These are phyloP conservation scores for Neurospora cerealis DNA, from an alignment of 495 filamentous ascomycete genomes.

Conservation along the genomic window DNA sequence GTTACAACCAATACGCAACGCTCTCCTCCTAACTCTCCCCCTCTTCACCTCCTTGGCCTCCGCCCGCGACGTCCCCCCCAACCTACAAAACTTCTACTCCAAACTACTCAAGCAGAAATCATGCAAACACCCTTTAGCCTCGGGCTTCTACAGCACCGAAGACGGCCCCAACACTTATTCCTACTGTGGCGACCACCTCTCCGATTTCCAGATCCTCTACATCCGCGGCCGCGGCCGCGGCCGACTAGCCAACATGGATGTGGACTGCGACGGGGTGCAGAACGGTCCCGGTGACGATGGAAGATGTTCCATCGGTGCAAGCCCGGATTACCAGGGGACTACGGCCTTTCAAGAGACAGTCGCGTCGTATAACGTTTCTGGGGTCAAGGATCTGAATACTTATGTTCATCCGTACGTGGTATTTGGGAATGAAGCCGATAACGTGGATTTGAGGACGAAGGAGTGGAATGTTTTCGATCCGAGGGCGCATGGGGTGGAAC, in stretches of 20 bases:
- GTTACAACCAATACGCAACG: too few relatives aligned
- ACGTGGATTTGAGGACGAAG: background rate
- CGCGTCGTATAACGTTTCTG: conserved; percentile 19
- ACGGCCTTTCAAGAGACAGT: conserved; percentile 47
- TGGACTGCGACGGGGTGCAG: conserved; percentile 58
- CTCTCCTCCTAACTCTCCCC: too few relatives aligned
- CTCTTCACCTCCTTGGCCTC: background rate
- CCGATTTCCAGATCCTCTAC: conserved; percentile 23
- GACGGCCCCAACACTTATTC: conserved; percentile 17
- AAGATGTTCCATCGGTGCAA: conserved; percentile 30
- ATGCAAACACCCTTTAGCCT: conserved; percentile 15
- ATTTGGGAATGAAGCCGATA: conserved; percentile 45
- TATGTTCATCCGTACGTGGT: conserved; percentile 59
- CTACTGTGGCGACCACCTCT: conserved; percentile 30
- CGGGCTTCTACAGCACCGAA: conserved; percentile 24
- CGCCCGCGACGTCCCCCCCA: conserved; percentile 15
- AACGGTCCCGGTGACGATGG: conserved; percentile 38
- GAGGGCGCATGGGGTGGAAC: conserved; percentile 38
- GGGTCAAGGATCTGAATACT: conserved; percentile 47
- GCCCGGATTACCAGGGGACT: conserved; percentile 38
- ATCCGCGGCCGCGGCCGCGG: conserved; percentile 11
- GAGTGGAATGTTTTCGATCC: conserved; percentile 42
- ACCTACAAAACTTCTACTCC: conserved; percentile 24
- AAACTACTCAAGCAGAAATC: conserved; percentile 13
- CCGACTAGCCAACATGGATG: conserved; percentile 46